Evolutionary conservation across 2,329 filamentous ascomycete species (phyloP), one percentile per base, ranked within the genome.

Genomic region (Aspergillus fumigatus): DNA sequence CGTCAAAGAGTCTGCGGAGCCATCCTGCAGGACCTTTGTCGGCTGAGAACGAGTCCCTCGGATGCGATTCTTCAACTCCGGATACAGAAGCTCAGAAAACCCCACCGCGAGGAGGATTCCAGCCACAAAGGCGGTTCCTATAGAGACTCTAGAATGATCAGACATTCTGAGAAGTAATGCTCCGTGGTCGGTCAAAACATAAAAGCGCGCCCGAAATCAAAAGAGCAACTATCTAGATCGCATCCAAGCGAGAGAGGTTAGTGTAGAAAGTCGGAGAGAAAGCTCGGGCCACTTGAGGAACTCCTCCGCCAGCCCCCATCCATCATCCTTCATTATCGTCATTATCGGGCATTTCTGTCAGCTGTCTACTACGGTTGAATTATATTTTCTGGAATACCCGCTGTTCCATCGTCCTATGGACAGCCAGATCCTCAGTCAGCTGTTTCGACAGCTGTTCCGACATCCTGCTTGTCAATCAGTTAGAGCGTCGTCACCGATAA

Each of bases 371-470:
- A 17, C 32, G 7, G 6, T 17, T 17, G 14, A 17, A 3, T 38
- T 17, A 6, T 17, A 35, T 35, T 14, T 35, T 14, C 14, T 38
- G 32, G 17, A 17, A 17, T 2, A 53, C 21, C 47, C 35, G 51
- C 51, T 47, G 52, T 51, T 48, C 54, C 52, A 47, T 48, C 51
- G 47, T 55, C 40, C 53, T 59, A 96, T 96, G 92, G 92, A 96
- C 77, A 92, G 90, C 19, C 88, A 88, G 57, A 79, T 90, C 60
- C 82, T 92, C 63, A 84, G 84, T 50, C 88, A 88, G 70, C 82
- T 96, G 70, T 93, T 97, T 69, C 85, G 89, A 67, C 89, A 91
- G 78, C 84, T 97, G 45, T 95, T 96, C 67, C 85, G 85, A 48
- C 89, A 92, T 68, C 84, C 84, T 50, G 81, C 85, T 51, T 88